Evolutionary conservation across 768 basidiomycete genomes (phyloP).

Genomic region (Serendipita indica): DNA sequence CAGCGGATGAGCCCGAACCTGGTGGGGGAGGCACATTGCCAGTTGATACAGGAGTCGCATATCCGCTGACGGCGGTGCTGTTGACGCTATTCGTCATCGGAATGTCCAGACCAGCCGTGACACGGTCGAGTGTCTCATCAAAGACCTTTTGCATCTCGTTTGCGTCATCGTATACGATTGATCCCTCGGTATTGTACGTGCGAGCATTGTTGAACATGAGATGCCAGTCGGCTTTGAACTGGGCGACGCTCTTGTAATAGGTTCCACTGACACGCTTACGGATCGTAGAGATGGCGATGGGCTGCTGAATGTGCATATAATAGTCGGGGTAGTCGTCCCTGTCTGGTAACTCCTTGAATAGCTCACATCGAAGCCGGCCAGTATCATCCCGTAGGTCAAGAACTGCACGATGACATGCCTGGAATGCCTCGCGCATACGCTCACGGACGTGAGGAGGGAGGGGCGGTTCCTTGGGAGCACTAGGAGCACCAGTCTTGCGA

Average conservation of each 20-base stretch:
- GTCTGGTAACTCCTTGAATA: constrained; percentile 79
- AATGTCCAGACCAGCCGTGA: constrained; percentile 56
- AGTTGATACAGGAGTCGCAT: neutral
- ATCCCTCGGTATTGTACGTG: constrained; percentile 87
- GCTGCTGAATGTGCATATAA: constrained; percentile 72
- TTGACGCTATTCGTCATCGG: constrained; percentile 39
- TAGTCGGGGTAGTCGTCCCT: constrained; percentile 80
- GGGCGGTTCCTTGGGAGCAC: constrained; percentile 23
- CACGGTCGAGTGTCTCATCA: constrained; percentile 48
- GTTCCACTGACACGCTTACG: constrained; percentile 55
- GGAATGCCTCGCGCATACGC: constrained; percentile 69
- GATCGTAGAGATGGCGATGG: constrained; percentile 78
- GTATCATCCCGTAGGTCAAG: constrained; percentile 52
- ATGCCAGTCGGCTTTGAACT: constrained; percentile 66
- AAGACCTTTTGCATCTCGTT: constrained; percentile 90
- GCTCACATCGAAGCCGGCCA: constrained; percentile 68
- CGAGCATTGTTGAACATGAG: constrained; percentile 91
- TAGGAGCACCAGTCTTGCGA: constrained; percentile 51
- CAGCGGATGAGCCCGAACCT: neutral
- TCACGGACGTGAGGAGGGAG: constrained; percentile 38
- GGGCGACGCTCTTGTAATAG: constrained; percentile 58
- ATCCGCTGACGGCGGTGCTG: neutral
- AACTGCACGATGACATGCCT: constrained; percentile 61
- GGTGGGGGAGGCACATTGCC: neutral
- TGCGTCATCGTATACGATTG: constrained; percentile 89